Percentiles rank a stretch among this genome's conserved stretches.
Conservation (phyloP, 495 filamentous ascomycete species). For the Clohesyomyces aquaticus region DNA sequence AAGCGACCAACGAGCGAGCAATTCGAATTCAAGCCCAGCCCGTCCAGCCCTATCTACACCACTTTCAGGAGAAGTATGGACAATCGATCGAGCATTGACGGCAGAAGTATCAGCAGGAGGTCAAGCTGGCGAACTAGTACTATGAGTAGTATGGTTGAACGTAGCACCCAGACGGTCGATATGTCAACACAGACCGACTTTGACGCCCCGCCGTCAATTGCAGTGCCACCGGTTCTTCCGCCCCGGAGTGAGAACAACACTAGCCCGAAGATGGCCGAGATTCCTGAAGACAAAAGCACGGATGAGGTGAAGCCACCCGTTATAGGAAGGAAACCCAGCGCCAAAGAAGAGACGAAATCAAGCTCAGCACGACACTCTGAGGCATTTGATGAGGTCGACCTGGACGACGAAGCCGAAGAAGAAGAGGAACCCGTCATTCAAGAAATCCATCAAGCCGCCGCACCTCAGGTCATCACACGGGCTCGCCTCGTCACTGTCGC, state of each 20-base stretch:
- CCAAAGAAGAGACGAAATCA: conserved; percentile 3
- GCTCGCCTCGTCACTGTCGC: conserved; percentile 47
- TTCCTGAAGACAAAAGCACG: conserved; percentile 36
- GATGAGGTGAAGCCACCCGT: conserved; percentile 22
- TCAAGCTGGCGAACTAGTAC: conserved; percentile 49
- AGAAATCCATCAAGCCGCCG: conserved; percentile 37
- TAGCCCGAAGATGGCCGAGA: conserved; percentile 42
- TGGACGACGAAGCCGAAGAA: conserved; percentile 34
- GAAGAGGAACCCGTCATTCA: conserved; percentile 40
- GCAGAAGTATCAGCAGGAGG: conserved; percentile 34
- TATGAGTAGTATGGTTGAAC: conserved; percentile 36
- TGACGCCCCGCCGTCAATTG: conserved; percentile 21
- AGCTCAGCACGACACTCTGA: conserved; percentile 23
- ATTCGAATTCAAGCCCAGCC: conserved; percentile 79
- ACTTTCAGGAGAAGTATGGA: conserved; percentile 55
- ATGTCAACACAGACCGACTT: conserved; percentile 47
- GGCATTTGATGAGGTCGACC: conserved; percentile 22
- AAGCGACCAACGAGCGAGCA: conserved; percentile 68
- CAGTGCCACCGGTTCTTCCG: conserved; percentile 25
- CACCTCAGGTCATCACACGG: conserved; percentile 42
- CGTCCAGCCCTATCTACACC: conserved; percentile 73
- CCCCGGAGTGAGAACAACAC: conserved; percentile 19
- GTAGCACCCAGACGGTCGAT: conserved; percentile 29
- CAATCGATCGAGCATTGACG: conserved; percentile 66
- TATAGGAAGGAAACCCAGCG: conserved; percentile 3